Conservation (phyloP, 768 basidiomycete species). For the Dacryopinax spathularia region DNA sequence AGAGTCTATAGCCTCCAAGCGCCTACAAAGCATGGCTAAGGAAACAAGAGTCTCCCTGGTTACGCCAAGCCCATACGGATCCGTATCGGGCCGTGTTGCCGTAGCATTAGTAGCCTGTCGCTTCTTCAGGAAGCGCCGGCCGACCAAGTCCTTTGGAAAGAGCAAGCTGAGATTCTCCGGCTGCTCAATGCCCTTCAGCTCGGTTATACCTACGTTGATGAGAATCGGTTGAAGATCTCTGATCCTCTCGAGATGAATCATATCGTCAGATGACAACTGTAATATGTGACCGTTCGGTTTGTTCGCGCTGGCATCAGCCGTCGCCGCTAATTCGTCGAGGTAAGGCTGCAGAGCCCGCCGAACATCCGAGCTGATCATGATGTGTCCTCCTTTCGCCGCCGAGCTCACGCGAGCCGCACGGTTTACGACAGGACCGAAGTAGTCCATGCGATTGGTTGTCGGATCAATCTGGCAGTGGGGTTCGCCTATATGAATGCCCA, state of each 20-base stretch:
- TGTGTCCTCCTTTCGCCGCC: conserved; percentile 79
- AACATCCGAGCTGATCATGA: conserved; percentile 80
- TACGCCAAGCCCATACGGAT: not conserved
- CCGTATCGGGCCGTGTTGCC: conserved; percentile 15
- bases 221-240: conserved; percentile 54
- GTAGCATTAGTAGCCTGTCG: not conserved
- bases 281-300: conserved; percentile 4
- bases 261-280: conserved; percentile 15
- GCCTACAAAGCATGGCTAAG: conserved; percentile 56
- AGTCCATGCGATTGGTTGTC: conserved; percentile 91
- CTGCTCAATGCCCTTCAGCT: conserved; percentile 86
- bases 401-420: conserved; percentile 74
- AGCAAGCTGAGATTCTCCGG: conserved; percentile 77
- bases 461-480: conserved; percentile 87
- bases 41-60: conserved; percentile 44
- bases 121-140: conserved; percentile 42
- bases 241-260: conserved; percentile 52
- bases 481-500: conserved; percentile 89
- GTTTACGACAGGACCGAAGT: conserved; percentile 93
- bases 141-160: conserved; percentile 60
- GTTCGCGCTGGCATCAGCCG: not conserved
- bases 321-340: conserved; percentile 9
- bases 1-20: conserved; percentile 63
- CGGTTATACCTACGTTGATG: conserved; percentile 71
- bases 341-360: conserved; percentile 44